Evolutionary conservation across 768 basidiomycete genomes (phyloP).

Genomic region (Russula olivacea): DNA sequence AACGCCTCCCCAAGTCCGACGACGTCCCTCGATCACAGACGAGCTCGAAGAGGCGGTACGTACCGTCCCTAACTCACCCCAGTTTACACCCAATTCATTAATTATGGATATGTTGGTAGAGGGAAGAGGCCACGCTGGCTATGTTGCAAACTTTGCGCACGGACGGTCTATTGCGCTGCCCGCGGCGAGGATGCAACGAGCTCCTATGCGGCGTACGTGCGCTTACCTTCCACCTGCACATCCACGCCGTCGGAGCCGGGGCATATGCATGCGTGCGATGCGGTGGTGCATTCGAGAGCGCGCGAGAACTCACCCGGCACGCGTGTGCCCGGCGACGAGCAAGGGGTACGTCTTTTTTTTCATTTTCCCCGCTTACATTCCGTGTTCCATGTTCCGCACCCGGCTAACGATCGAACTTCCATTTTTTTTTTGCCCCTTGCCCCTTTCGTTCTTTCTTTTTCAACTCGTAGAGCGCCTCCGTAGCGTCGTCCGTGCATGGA

Average conservation of each 20-base stretch:
- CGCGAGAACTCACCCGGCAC: constrained; percentile 20
- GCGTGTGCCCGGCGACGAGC: constrained; percentile 19
- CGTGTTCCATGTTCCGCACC: background rate
- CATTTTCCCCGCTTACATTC: background rate
- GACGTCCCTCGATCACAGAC: constrained; percentile 13
- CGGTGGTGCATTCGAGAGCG: constrained; percentile 17
- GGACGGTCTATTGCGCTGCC: constrained; percentile 15
- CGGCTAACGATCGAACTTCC: background rate
- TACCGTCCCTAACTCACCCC: background rate
- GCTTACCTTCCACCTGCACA: constrained; percentile 24
- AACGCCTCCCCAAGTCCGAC: constrained; percentile 16
- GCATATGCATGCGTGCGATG: constrained; percentile 17
- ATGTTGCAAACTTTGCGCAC: constrained; percentile 17
- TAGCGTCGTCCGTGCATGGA: constrained; percentile 19
- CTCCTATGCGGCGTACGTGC: constrained; percentile 20
- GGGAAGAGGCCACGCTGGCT: constrained; percentile 21
- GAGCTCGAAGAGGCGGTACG: constrained; percentile 24
- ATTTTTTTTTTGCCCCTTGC: background rate
- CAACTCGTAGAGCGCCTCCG: constrained; percentile 10
- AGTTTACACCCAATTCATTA: background rate
- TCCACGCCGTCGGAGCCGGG: constrained; percentile 15
- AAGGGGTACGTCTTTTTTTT: constrained; percentile 7
- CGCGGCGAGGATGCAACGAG: constrained; percentile 16
- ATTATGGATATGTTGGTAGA: background rate
- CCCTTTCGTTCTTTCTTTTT: background rate